Evolutionary conservation across 129 eudicot species (phyloP).

Genomic region (Flaveria ramosissima): DNA sequence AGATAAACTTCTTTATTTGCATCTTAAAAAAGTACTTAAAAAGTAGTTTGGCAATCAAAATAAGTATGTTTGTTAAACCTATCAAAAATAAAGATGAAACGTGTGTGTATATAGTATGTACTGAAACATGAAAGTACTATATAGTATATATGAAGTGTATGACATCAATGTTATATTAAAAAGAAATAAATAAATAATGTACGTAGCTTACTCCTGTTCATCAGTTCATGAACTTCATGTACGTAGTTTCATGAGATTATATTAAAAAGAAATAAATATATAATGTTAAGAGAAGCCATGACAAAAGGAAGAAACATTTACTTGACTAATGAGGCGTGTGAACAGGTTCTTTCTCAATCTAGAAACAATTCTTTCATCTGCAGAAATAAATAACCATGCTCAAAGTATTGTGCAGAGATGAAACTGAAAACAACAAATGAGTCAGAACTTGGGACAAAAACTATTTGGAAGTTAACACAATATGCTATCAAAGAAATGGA

Average conservation of each 20-base stretch:
- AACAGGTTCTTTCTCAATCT: constrained; percentile 67
- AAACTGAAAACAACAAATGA: constrained; percentile 48
- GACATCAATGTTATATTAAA: not conserved
- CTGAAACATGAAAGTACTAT: too few relatives aligned
- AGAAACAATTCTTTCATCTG: constrained; percentile 88
- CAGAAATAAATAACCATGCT: constrained; percentile 80
- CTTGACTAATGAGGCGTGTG: constrained; percentile 71
- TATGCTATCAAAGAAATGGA: not conserved
- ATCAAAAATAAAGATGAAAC: too few relatives aligned
- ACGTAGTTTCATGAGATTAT: constrained; percentile 41
- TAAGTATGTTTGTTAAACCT: too few relatives aligned
- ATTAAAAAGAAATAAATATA: not conserved
- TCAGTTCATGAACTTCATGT: constrained; percentile 52
- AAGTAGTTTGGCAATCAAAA: too few relatives aligned
- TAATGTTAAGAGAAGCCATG: not conserved
- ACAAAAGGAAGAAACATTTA: constrained; percentile 18
- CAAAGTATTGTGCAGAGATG: constrained; percentile 60
- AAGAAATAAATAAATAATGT: too few relatives aligned
- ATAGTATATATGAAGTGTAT: too few relatives aligned
- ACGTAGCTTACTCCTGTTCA: constrained; percentile 34
- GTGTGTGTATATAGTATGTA: too few relatives aligned
- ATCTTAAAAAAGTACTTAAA: too few relatives aligned
- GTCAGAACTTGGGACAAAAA: not conserved
- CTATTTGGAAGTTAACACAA: not conserved
- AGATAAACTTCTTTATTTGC: too few relatives aligned